phyloP scores from a whole-genome alignment of 805 yeast genomes.

The Candida sanyiensis region DNA sequence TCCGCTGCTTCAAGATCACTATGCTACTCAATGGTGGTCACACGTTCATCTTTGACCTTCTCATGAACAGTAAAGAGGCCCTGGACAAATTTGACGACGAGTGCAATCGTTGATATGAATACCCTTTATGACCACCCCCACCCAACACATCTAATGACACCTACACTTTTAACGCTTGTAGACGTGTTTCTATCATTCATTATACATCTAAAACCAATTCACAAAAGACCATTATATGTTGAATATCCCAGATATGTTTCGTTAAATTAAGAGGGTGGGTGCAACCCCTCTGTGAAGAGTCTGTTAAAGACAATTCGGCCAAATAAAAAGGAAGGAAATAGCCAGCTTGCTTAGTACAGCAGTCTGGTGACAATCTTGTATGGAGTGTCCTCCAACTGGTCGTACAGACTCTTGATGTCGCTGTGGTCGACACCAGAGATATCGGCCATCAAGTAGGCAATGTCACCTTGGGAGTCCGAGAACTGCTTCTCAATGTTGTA shows the following conservation, averaged over 20 bases:
- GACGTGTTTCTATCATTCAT: conserved; percentile 2
- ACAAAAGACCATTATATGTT: conserved; percentile 7
- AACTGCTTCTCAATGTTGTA: conserved; percentile 97
- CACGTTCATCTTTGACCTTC: conserved; percentile 50
- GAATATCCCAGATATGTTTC: conserved; percentile 12
- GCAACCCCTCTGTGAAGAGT: too few species aligned
- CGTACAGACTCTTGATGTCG: conserved; percentile 80
- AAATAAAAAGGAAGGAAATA: too few species aligned
- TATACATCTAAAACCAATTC: conserved; percentile 2
- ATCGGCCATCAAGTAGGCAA: conserved; percentile 98
- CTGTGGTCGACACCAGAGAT: conserved; percentile 76
- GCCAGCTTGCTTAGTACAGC: conserved; percentile 49
- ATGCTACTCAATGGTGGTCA: conserved; percentile 52
- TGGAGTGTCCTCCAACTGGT: conserved; percentile 82
- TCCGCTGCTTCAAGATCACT: conserved; percentile 38
- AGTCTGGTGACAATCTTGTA: conserved; percentile 88
- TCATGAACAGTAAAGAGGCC: conserved; percentile 23
- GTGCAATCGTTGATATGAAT: not conserved
- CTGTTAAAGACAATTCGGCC: conserved; percentile 9
- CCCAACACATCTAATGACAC: not conserved
- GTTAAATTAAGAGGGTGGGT: conserved; percentile 2
- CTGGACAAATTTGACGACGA: conserved; percentile 14
- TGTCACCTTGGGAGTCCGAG: conserved; percentile 93
- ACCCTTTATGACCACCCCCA: not conserved
- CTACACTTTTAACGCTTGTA: not conserved